phyloP scores from a whole-genome alignment of 2,329 filamentous ascomycete species.

The Endocalyx cinctus region DNA sequence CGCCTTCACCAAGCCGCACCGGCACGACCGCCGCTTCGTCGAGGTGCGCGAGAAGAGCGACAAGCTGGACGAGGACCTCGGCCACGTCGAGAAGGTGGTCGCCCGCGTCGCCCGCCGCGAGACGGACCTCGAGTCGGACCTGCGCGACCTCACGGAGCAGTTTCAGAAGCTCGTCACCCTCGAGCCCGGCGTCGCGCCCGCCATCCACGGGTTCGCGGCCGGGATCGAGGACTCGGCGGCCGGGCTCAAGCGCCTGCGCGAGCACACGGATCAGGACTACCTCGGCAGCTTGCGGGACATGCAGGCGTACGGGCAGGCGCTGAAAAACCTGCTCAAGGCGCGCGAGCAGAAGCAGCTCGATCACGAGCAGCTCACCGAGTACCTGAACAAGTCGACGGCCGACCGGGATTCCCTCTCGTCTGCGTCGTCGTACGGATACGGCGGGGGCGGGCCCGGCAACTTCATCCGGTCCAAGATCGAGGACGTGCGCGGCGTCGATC shows the following conservation, averaged over 20 bases:
- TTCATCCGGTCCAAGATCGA: constrained; percentile 94
- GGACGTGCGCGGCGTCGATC: constrained; percentile 93
- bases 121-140: constrained; percentile 80
- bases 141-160: constrained; percentile 84
- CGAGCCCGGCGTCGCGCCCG: constrained; percentile 78
- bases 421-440: too few relatives aligned
- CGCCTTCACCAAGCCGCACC: constrained; percentile 93
- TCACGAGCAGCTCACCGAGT: constrained; percentile 92
- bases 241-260: constrained; percentile 75
- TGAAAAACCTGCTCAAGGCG: constrained; percentile 85
- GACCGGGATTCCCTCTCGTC: constrained; percentile 77
- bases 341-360: constrained; percentile 97
- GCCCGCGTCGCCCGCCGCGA: constrained; percentile 84
- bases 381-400: constrained; percentile 82
- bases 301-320: constrained; percentile 84
- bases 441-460: constrained; percentile 65
- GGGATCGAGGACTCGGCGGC: constrained; percentile 79
- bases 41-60: constrained; percentile 90
- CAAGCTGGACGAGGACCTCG: constrained; percentile 90
- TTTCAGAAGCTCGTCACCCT: constrained; percentile 90
- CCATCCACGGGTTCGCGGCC: constrained; percentile 80
- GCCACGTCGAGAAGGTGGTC: constrained; percentile 93
- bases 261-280: constrained; percentile 93
- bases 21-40: constrained; percentile 88
- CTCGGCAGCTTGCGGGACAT: constrained; percentile 89